These are phyloP conservation scores for Psilocybe azurescens DNA, from an alignment of 768 basidiomycete genomes.

Conservation along the genomic window DNA sequence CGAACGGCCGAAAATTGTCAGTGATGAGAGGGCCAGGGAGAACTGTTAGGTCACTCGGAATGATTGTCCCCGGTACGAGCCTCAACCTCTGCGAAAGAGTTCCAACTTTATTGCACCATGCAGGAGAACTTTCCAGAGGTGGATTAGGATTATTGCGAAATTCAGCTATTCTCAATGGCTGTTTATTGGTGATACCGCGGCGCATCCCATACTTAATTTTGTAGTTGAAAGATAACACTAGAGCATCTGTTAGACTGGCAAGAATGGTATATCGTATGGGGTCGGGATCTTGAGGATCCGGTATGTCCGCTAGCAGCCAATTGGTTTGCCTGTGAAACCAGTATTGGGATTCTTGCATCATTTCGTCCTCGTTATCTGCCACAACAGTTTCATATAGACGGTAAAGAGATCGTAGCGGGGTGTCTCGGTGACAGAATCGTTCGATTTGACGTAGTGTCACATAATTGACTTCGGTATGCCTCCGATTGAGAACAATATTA, in stretches of 20 bases:
- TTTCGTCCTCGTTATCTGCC: neutral
- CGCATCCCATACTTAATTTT: conserved; percentile 19
- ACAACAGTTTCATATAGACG: conserved; percentile 15
- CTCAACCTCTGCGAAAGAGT: conserved; percentile 2
- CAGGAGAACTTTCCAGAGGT: conserved; percentile 10
- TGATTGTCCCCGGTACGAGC: neutral
- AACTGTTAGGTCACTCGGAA: neutral
- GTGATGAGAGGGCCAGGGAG: neutral
- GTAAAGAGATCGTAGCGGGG: conserved; percentile 18
- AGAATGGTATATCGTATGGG: conserved; percentile 11
- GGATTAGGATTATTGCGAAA: conserved; percentile 8
- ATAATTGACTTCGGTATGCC: conserved; percentile 7
- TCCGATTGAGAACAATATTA: conserved; percentile 2
- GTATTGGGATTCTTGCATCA: conserved; percentile 18
- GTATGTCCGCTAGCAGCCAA: conserved; percentile 18
- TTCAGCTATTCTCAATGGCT: conserved; percentile 1
- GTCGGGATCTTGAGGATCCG: conserved; percentile 17
- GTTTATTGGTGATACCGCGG: conserved; percentile 13
- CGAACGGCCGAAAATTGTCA: conserved; percentile 10
- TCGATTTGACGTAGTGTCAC: conserved; percentile 6
- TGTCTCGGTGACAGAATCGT: conserved; percentile 11
- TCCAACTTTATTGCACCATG: conserved; percentile 9
- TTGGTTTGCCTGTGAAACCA: conserved; percentile 13
- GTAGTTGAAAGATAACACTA: conserved; percentile 16
- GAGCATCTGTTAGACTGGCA: conserved; percentile 12